phyloP scores from a whole-genome alignment of 257 asterid species.

The Knoxia roxburghii region DNA sequence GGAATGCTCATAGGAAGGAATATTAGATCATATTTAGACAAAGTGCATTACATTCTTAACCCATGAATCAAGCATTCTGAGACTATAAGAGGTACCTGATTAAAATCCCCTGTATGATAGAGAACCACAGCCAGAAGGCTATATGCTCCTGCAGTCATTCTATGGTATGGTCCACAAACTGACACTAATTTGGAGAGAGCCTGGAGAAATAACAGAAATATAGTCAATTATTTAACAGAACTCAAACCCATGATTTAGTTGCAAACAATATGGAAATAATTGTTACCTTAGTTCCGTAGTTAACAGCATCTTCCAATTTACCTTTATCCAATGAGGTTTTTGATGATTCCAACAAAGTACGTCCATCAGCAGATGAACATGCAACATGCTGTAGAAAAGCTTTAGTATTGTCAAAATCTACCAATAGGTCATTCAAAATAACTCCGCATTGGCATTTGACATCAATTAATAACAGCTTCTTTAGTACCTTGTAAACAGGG shows the following conservation, averaged over 20 bases:
- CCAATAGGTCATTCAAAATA: conserved; percentile 10
- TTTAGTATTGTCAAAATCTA: conserved; percentile 26
- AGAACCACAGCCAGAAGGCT: conserved; percentile 83
- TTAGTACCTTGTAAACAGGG: conserved; percentile 57
- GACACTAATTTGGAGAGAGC: conserved; percentile 65
- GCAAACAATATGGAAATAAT: background rate
- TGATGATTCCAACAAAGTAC: conserved; percentile 70
- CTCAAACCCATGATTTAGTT: background rate
- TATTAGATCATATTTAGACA: background rate
- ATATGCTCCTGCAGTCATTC: conserved; percentile 84
- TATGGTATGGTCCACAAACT: conserved; percentile 88
- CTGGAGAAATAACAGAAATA: conserved; percentile 35
- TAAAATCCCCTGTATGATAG: conserved; percentile 79
- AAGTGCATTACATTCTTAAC: background rate
- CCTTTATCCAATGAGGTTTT: conserved; percentile 80
- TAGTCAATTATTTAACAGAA: background rate
- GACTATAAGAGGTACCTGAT: conserved; percentile 46
- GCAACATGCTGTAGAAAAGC: conserved; percentile 54
- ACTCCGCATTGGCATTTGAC: conserved; percentile 12
- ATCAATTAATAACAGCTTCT: conserved; percentile 11
- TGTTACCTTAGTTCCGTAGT: conserved; percentile 65
- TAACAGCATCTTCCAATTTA: conserved; percentile 79
- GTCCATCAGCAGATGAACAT: conserved; percentile 85
- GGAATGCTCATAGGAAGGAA: background rate
- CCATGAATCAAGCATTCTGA: background rate